Evolutionary conservation across 2,329 filamentous ascomycete genomes (phyloP).

Genomic region (Akanthomyces muscarius): DNA sequence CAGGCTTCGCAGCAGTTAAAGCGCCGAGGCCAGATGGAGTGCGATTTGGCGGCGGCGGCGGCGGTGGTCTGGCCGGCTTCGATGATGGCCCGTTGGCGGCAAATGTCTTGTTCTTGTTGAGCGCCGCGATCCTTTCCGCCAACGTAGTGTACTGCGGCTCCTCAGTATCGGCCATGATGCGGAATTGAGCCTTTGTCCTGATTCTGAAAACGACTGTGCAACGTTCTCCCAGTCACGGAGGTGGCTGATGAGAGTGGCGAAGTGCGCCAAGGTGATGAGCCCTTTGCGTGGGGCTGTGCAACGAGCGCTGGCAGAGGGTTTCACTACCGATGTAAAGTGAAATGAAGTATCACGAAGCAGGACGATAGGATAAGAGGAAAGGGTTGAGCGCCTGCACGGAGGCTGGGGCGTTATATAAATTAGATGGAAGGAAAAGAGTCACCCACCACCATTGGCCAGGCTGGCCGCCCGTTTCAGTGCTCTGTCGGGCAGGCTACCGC

Average conservation of each 20-base stretch:
- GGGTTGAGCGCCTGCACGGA: neutral
- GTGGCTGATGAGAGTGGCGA: constrained; percentile 10
- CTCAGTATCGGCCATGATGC: constrained; percentile 55
- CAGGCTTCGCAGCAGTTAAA: constrained; percentile 21
- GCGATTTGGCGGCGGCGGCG: constrained; percentile 39
- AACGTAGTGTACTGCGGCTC: constrained; percentile 59
- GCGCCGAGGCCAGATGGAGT: constrained; percentile 34
- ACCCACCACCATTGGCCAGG: neutral
- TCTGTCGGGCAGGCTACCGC: neutral
- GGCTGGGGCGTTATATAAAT: neutral
- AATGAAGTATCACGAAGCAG: neutral
- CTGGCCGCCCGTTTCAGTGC: constrained; percentile 2
- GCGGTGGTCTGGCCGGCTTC: constrained; percentile 20
- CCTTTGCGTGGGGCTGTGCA: constrained; percentile 5
- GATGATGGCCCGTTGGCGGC: constrained; percentile 37
- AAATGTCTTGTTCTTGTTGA: constrained; percentile 60
- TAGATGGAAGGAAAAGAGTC: neutral
- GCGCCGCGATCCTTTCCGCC: constrained; percentile 59
- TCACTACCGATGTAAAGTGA: neutral
- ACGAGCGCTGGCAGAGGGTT: neutral
- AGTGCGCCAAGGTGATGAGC: neutral
- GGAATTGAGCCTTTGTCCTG: neutral
- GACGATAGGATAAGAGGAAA: neutral
- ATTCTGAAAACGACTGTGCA: neutral
- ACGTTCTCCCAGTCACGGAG: neutral